Percentiles rank a stretch among this genome's conserved stretches.
Evolutionary conservation across 108 stramenopile species (phyloP).

Genomic region (Skeletonema menzelii): DNA sequence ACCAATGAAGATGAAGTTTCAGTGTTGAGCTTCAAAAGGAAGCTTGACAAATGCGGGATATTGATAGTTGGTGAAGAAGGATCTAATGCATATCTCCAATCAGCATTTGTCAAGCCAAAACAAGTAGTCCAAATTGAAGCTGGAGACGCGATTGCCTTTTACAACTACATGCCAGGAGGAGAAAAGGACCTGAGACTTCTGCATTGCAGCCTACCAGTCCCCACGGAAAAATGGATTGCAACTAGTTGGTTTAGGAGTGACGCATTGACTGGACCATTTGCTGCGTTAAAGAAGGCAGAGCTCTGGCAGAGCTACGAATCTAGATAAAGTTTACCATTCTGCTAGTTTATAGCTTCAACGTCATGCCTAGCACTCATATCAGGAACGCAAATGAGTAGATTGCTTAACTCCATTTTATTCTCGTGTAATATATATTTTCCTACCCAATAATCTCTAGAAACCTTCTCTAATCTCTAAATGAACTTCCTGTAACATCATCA

Average conservation of each 20-base stretch:
- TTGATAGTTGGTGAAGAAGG: constrained; percentile 41
- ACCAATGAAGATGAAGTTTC: constrained; percentile 10
- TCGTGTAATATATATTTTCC: background rate
- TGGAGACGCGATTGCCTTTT: constrained; percentile 58
- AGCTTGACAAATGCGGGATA: constrained; percentile 26
- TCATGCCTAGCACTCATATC: background rate
- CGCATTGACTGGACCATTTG: constrained; percentile 33
- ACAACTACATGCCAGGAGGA: constrained; percentile 33
- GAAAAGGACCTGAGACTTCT: constrained; percentile 29
- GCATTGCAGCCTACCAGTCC: constrained; percentile 31
- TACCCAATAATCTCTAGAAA: background rate
- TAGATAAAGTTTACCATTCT: no score
- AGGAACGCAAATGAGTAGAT: background rate
- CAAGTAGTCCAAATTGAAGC: constrained; percentile 26
- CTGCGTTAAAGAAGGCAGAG: constrained; percentile 8
- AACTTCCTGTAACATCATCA: constrained; percentile 32
- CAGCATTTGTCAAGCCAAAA: background rate
- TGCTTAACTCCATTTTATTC: background rate
- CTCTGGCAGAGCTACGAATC: no score
- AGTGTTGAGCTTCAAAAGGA: background rate
- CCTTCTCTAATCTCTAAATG: constrained; percentile 1
- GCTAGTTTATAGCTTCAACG: no score
- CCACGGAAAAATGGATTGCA: constrained; percentile 52
- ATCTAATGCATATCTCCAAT: background rate
- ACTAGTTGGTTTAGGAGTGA: constrained; percentile 46